These are phyloP conservation scores for Daldinia vernicosa DNA, from an alignment of 495 filamentous ascomycete species.

Conservation along the genomic window DNA sequence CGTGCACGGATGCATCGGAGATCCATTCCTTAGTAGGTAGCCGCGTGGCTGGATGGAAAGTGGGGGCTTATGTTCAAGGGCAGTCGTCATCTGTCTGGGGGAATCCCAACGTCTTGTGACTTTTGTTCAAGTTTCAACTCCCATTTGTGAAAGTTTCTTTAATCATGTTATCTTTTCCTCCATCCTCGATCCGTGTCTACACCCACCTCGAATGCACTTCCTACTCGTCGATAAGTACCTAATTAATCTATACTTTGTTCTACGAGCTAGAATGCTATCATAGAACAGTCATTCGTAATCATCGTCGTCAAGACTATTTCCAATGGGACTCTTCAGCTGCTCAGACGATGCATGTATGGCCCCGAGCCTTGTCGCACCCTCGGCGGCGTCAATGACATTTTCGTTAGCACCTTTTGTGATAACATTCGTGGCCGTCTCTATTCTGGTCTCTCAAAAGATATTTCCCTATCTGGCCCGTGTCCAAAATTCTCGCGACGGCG, in stretches of 20 bases:
- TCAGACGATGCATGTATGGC: conserved; percentile 48
- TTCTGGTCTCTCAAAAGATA: conserved; percentile 66
- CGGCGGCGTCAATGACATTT: conserved; percentile 44
- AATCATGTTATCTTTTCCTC: conserved; percentile 25
- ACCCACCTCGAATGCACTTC: conserved; percentile 26
- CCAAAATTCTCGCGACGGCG: conserved; percentile 55
- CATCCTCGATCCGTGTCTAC: conserved; percentile 15
- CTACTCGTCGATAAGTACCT: conserved; percentile 20
- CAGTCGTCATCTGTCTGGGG: conserved; percentile 39
- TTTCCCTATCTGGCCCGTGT: conserved; percentile 70
- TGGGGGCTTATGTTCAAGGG: conserved; percentile 15
- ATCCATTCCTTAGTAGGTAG: conserved; percentile 2
- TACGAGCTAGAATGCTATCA: conserved; percentile 31
- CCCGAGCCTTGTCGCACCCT: conserved; percentile 39
- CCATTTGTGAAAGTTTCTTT: conserved; percentile 1
- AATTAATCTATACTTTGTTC: conserved; percentile 5
- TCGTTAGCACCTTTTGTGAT: conserved; percentile 53
- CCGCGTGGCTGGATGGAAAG: conserved; percentile 8
- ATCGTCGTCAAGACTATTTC: conserved; percentile 13
- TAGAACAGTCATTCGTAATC: conserved; percentile 11
- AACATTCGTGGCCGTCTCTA: conserved; percentile 41
- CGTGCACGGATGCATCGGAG: not conserved
- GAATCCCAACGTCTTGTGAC: conserved; percentile 4
- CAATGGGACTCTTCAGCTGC: conserved; percentile 47
- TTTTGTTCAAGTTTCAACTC: conserved; percentile 34